A percentile compares a stretch with the other conserved stretches of the same genome.
phyloP scores from a whole-genome alignment of 192 early-diverging fungal genomes.

The Lunasporangiospora selenospora region DNA sequence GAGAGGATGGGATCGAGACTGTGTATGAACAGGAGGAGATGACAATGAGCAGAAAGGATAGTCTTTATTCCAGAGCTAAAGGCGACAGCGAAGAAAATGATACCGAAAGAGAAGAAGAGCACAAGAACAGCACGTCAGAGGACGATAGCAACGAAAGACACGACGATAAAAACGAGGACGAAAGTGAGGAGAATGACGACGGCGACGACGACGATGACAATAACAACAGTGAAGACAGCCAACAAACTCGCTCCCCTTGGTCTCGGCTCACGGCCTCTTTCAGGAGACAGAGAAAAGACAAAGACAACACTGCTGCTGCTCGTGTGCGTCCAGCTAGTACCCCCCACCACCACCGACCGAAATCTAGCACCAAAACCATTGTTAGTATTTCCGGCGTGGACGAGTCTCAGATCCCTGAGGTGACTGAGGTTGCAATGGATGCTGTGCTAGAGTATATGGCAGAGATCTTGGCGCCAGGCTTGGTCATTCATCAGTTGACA shows the following conservation, averaged over 20 bases:
- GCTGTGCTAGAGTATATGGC: conserved; percentile 25
- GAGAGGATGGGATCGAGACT: no score
- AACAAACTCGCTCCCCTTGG: conserved; percentile 13
- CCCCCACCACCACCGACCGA: no score
- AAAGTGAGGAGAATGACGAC: background rate
- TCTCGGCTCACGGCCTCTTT: background rate
- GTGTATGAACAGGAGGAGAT: no score
- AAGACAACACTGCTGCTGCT: no score
- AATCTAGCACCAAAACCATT: no score
- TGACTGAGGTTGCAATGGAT: conserved; percentile 25
- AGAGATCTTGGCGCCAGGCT: conserved; percentile 18
- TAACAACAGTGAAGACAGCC: background rate
- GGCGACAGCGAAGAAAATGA: no score
- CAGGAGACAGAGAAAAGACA: no score
- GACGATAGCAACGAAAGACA: background rate
- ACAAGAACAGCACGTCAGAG: background rate
- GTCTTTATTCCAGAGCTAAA: no score
- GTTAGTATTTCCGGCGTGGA: no score
- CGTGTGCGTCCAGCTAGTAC: no score
- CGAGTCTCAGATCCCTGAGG: conserved; percentile 26
- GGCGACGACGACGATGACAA: background rate
- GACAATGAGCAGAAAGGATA: background rate
- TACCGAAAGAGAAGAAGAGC: background rate
- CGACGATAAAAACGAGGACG: background rate
- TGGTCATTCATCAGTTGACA: conserved; percentile 33